Conservation (phyloP, 345 rosid genomes). For the Citrus sp. region DNA sequence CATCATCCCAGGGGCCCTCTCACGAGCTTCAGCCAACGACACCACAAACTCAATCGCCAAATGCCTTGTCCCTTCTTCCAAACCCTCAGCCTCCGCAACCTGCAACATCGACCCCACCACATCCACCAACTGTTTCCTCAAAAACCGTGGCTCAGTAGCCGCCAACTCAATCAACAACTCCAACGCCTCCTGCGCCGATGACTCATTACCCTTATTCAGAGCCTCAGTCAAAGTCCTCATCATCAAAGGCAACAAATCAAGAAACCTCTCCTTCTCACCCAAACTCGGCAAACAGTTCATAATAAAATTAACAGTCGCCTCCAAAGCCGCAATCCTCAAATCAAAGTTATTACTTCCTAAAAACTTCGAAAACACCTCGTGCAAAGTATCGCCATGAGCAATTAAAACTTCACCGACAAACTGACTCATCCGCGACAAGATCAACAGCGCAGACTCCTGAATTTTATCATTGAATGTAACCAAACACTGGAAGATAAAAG, state of each 20-base stretch:
- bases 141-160: constrained; percentile 59
- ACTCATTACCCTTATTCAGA: constrained; percentile 48
- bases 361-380: constrained; percentile 48
- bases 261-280: constrained; percentile 52
- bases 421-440: constrained; percentile 61
- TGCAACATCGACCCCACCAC: constrained; percentile 69
- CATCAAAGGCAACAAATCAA: constrained; percentile 63
- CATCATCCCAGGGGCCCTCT: constrained; percentile 77
- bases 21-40: constrained; percentile 65
- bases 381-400: constrained; percentile 41
- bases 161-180: constrained; percentile 67
- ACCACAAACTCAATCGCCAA: constrained; percentile 63
- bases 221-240: constrained; percentile 67
- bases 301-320: constrained; percentile 50
- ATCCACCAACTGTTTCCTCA: constrained; percentile 55
- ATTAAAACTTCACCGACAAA: constrained; percentile 49
- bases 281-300: constrained; percentile 43
- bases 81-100: constrained; percentile 61
- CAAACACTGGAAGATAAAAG: constrained; percentile 59
- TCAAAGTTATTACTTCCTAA: constrained; percentile 34
- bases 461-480: constrained; percentile 34
- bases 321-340: constrained; percentile 53
- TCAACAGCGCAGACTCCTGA: constrained; percentile 56
- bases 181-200: constrained; percentile 67
- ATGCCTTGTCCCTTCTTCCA: constrained; percentile 68